Evolutionary conservation across 2,329 filamentous ascomycete genomes (phyloP).

Genomic region (Aspergillus piperis): DNA sequence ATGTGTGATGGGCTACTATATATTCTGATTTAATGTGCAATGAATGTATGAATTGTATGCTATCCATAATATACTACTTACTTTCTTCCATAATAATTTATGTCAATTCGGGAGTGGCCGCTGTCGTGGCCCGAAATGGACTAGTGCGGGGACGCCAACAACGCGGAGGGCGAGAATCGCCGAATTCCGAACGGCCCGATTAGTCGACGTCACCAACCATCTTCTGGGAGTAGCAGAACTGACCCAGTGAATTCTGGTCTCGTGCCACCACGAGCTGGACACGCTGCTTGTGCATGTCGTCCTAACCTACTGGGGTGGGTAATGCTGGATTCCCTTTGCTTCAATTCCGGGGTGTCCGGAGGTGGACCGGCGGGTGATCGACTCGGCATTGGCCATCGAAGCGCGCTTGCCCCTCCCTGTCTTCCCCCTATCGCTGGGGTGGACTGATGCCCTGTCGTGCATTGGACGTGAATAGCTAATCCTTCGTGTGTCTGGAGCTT

Average conservation of each 20-base stretch:
- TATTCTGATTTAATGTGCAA: background rate
- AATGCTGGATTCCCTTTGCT: background rate
- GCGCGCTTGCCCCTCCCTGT: background rate
- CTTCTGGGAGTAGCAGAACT: background rate
- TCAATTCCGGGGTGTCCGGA: background rate
- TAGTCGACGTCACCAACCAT: conserved; percentile 8
- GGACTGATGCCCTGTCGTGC: background rate
- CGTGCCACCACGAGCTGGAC: background rate
- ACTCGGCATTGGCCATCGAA: conserved; percentile 5
- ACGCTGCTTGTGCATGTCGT: background rate
- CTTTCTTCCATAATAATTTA: background rate
- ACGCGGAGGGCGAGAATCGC: conserved; percentile 6
- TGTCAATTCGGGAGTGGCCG: background rate
- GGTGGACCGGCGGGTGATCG: conserved; percentile 13
- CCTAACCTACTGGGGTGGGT: background rate
- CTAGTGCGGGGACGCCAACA: conserved; percentile 2
- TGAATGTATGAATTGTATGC: background rate
- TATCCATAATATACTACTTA: no score
- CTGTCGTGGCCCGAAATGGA: conserved; percentile 2
- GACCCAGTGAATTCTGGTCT: background rate
- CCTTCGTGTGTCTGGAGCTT: background rate
- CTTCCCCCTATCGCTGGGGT: background rate
- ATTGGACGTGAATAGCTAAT: background rate
- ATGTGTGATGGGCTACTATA: conserved; percentile 4
- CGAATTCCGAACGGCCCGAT: conserved; percentile 4